A percentile compares a stretch with the other conserved stretches of the same genome.
phyloP scores from a whole-genome alignment of 139 green algal species.

The Chloropicon primus region DNA sequence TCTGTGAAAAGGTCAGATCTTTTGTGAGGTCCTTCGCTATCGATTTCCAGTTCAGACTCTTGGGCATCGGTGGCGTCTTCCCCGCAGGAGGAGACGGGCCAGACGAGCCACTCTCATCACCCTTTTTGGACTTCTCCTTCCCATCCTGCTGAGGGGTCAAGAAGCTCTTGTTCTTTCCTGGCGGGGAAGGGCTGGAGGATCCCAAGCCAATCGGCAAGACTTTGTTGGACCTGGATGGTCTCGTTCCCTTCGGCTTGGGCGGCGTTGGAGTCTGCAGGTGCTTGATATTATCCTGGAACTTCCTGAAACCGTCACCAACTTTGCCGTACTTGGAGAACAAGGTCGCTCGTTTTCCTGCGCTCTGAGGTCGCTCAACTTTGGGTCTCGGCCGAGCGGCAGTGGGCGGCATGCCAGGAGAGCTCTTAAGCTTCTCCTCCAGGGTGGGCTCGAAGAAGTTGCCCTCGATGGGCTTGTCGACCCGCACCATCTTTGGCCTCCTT shows the following conservation, averaged over 20 bases:
- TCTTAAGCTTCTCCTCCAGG: too few relatives aligned
- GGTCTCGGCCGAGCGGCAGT: not conserved
- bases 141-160: not conserved
- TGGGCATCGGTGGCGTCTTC: not conserved
- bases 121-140: not conserved
- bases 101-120: not conserved
- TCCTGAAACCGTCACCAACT: not conserved
- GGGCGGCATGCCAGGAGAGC: not conserved
- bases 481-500: not conserved
- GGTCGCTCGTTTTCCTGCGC: not conserved
- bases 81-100: not conserved
- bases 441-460: not conserved
- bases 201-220: not conserved
- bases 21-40: not conserved
- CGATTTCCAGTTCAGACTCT: not conserved
- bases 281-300: not conserved
- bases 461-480: not conserved
- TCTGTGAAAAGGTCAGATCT: not conserved
- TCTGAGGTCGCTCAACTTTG: not conserved
- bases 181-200: too few relatives aligned
- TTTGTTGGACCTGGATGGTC: not conserved
- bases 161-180: not conserved
- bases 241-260: not conserved
- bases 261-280: not conserved
- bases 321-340: not conserved